A percentile compares a stretch with the other conserved stretches of the same genome.
Evolutionary conservation across 805 yeast species (phyloP).

Genomic region (Schwanniomyces pseudopolymorphus): DNA sequence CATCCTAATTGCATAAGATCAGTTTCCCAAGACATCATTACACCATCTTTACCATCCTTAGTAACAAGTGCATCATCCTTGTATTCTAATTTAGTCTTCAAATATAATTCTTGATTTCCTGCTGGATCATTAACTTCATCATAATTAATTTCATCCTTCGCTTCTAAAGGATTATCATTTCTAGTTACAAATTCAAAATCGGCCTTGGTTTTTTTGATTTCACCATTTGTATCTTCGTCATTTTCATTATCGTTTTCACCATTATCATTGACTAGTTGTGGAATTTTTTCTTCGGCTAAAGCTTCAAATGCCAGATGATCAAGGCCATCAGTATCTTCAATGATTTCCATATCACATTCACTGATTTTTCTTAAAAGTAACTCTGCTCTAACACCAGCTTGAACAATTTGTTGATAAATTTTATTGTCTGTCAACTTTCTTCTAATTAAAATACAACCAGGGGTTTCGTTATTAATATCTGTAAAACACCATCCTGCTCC

Average conservation of each 20-base stretch:
- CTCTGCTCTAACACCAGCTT: slow-evolving; percentile 91
- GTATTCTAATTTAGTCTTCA: slow-evolving; percentile 67
- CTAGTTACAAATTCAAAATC: background rate
- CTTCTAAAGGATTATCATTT: background rate
- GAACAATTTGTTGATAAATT: slow-evolving; percentile 55
- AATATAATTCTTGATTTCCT: slow-evolving; percentile 59
- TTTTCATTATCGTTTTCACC: slow-evolving; percentile 5
- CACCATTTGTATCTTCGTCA: slow-evolving; percentile 25
- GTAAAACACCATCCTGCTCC: slow-evolving; percentile 93
- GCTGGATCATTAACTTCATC: slow-evolving; percentile 49
- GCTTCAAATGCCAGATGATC: slow-evolving; percentile 23
- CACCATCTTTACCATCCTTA: slow-evolving; percentile 75
- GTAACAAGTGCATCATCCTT: slow-evolving; percentile 70
- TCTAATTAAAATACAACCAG: slow-evolving; percentile 75
- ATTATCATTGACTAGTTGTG: slow-evolving; percentile 10
- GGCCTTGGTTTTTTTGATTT: slow-evolving; percentile 5
- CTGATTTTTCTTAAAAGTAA: slow-evolving; percentile 69
- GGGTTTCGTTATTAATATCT: slow-evolving; percentile 71
- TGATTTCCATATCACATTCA: slow-evolving; percentile 61
- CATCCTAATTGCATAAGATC: slow-evolving; percentile 81
- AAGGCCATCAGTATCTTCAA: slow-evolving; percentile 38
- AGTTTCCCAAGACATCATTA: slow-evolving; percentile 97
- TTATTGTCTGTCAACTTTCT: slow-evolving; percentile 41
- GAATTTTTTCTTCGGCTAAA: slow-evolving; percentile 12
- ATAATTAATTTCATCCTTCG: slow-evolving; percentile 2